Evolutionary conservation across 306 rosid species (phyloP).

Genomic region (Datisca glomerata): DNA sequence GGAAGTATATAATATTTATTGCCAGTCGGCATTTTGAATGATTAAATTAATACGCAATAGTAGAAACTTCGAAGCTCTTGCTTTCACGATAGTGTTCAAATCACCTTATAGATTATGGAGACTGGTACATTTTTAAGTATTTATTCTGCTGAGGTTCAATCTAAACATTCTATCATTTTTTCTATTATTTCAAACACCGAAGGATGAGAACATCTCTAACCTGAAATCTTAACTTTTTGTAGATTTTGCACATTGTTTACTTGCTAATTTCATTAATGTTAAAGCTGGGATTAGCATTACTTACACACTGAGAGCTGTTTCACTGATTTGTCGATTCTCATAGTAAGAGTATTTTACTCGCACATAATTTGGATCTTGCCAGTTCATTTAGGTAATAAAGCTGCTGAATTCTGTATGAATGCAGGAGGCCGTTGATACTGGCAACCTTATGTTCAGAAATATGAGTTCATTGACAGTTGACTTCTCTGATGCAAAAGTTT

Average conservation of each 20-base stretch:
- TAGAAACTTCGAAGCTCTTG: background rate
- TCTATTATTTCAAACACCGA: background rate
- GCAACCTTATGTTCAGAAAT: background rate
- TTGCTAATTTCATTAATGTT: background rate
- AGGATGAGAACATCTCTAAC: background rate
- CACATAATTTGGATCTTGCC: background rate
- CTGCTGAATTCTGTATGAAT: background rate
- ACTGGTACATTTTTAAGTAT: background rate
- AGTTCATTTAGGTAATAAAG: background rate
- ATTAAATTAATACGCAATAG: background rate
- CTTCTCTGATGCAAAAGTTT: conserved; percentile 12
- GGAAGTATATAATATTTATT: background rate
- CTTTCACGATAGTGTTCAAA: background rate
- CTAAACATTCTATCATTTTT: background rate
- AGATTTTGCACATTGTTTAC: background rate
- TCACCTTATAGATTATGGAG: background rate
- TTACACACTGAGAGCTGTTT: too few species aligned
- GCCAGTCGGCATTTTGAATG: background rate
- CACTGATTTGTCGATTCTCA: background rate
- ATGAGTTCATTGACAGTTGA: conserved; percentile 11
- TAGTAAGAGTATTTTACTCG: background rate
- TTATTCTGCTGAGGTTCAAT: background rate
- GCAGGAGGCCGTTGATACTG: conserved; percentile 6
- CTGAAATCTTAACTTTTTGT: background rate
- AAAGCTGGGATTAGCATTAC: background rate